Conservation (phyloP, 2,329 filamentous ascomycete species). For the Ophiostoma sp. region DNA sequence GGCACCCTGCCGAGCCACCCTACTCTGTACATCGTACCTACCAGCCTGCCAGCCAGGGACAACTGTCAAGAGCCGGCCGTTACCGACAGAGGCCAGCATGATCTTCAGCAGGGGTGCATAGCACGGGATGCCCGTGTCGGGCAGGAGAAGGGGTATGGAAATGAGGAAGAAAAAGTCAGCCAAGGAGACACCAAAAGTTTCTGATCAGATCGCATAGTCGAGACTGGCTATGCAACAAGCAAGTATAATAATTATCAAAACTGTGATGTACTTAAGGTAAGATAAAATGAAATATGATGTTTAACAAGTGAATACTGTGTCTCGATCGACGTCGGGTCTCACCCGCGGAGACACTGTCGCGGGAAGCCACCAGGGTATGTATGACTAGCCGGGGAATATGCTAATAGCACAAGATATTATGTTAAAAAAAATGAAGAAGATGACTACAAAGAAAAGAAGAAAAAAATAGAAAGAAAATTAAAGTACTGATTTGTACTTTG, state of each 20-base stretch:
- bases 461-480: background rate
- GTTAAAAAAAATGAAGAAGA: background rate
- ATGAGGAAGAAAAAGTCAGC: background rate
- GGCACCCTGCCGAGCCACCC: background rate
- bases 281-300: background rate
- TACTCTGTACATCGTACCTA: background rate
- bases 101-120: slow-evolving; percentile 6
- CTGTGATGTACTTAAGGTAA: no score
- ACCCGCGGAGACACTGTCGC: background rate
- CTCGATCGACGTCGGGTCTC: background rate
- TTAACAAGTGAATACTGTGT: background rate
- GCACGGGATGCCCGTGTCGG: background rate
- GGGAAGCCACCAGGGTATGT: background rate
- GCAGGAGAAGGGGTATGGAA: background rate
- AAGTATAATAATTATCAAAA: background rate
- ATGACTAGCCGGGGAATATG: background rate
- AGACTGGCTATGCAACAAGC: background rate
- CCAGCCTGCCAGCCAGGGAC: background rate
- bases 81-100: slow-evolving; percentile 4
- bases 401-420: background rate
- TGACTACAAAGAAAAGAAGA: background rate
- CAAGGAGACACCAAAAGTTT: slow-evolving; percentile 2
- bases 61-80: background rate
- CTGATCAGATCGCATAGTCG: slow-evolving; percentile 10
- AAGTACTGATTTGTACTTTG: background rate